These are phyloP conservation scores for Pichia rugopelliculosa DNA, from an alignment of 805 yeast species.

Conservation along the genomic window DNA sequence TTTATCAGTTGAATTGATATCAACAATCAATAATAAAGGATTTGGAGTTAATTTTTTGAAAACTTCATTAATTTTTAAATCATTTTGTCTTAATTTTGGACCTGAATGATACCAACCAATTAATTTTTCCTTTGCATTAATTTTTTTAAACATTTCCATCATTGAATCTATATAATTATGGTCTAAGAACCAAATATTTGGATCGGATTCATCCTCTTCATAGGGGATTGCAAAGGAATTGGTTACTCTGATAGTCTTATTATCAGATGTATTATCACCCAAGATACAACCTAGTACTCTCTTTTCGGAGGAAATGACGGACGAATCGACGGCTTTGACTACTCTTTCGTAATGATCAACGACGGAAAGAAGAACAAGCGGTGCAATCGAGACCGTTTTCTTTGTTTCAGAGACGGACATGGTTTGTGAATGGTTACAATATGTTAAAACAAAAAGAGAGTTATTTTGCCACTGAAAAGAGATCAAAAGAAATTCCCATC, in stretches of 20 bases:
- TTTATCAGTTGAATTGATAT: constrained; percentile 67
- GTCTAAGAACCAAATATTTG: constrained; percentile 93
- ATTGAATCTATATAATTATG: constrained; percentile 93
- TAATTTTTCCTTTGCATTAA: constrained; percentile 91
- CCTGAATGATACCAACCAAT: constrained; percentile 99
- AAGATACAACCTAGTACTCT: constrained; percentile 91
- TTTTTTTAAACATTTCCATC: constrained; percentile 97
- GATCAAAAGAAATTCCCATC: too few species aligned
- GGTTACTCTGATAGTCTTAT: constrained; percentile 54
- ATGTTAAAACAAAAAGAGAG: too few species aligned
- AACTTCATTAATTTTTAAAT: constrained; percentile 82
- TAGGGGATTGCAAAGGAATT: constrained; percentile 96
- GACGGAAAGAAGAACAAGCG: constrained; percentile 85
- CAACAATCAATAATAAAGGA: constrained; percentile 84
- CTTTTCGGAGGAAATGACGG: constrained; percentile 37
- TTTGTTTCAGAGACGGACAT: neutral
- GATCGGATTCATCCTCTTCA: constrained; percentile 90
- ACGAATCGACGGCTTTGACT: constrained; percentile 38
- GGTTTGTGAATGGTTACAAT: neutral
- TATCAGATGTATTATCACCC: constrained; percentile 59
- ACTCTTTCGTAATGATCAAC: constrained; percentile 93
- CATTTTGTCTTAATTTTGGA: constrained; percentile 82
- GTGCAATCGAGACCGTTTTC: constrained; percentile 81
- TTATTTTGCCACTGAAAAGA: neutral
- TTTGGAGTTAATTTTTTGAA: constrained; percentile 76